Percentiles rank a stretch among this genome's conserved stretches.
Conservation (phyloP, 73 alveolate genomes). For the Paramecium sonneborni region DNA sequence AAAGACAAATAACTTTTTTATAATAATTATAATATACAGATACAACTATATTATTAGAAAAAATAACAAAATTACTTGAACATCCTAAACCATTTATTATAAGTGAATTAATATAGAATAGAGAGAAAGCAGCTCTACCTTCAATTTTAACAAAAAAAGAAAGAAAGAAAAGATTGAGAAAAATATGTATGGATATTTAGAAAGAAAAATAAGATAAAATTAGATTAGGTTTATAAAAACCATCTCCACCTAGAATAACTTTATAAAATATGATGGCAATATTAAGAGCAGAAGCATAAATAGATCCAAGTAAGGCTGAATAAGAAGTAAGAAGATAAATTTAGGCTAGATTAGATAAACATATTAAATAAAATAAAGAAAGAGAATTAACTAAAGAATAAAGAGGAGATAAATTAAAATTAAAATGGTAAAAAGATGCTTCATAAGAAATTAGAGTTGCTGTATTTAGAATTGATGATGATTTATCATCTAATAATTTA, state of each 20-base stretch:
- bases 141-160: constrained; percentile 84
- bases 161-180: constrained; percentile 79
- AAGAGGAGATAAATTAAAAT: constrained; percentile 82
- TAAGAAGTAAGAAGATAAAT: constrained; percentile 75
- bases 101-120: constrained; percentile 72
- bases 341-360: constrained; percentile 77
- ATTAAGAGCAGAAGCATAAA: constrained; percentile 82
- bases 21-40: constrained; percentile 50
- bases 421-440: constrained; percentile 82
- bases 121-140: constrained; percentile 70
- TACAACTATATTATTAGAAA: constrained; percentile 59
- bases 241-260: constrained; percentile 89
- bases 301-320: constrained; percentile 89
- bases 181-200: constrained; percentile 74
- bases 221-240: constrained; percentile 82
- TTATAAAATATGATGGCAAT: constrained; percentile 82
- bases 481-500: neutral
- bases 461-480: constrained; percentile 75
- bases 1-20: neutral
- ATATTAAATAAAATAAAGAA: constrained; percentile 77
- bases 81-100: constrained; percentile 81
- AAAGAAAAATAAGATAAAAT: constrained; percentile 87
- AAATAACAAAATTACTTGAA: constrained; percentile 76
- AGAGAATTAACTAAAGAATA: constrained; percentile 84
- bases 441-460: constrained; percentile 84